phyloP scores from a whole-genome alignment of 2,329 filamentous ascomycete species.

The Fusarium transvaalense region DNA sequence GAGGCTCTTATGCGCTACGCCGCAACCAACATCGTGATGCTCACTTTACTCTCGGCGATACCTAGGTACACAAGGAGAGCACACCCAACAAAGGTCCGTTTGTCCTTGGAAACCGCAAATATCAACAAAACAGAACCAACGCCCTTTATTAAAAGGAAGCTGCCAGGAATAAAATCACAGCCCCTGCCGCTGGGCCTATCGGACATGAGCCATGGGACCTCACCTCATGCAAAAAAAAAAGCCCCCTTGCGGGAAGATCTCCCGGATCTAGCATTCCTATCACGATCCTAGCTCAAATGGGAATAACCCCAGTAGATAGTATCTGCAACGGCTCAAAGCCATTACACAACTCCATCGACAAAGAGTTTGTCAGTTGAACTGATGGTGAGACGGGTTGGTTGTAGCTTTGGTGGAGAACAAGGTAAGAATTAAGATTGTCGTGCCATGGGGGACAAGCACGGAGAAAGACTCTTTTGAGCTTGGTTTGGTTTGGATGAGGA shows the following conservation, averaged over 20 bases:
- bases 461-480: constrained; percentile 5
- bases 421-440: constrained; percentile 42
- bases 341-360: constrained; percentile 37
- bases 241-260: constrained; percentile 32
- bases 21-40: background rate
- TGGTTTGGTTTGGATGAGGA: background rate
- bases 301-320: background rate
- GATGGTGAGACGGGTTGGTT: constrained; percentile 11
- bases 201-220: background rate
- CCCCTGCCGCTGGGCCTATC: constrained; percentile 7
- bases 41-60: background rate
- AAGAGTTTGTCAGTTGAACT: constrained; percentile 28
- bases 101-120: background rate
- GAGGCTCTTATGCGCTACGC: constrained; percentile 1
- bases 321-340: background rate
- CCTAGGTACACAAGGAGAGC: background rate
- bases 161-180: background rate
- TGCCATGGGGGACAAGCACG: constrained; percentile 33
- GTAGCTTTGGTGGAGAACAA: constrained; percentile 3
- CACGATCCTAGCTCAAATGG: constrained; percentile 12
- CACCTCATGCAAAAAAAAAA: constrained; percentile 32
- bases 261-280: constrained; percentile 33
- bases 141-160: background rate
- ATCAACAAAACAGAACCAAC: background rate
- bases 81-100: background rate